Evolutionary conservation across 352 stramenopile genomes (phyloP).

Genomic region (Plasmopara muralis): DNA sequence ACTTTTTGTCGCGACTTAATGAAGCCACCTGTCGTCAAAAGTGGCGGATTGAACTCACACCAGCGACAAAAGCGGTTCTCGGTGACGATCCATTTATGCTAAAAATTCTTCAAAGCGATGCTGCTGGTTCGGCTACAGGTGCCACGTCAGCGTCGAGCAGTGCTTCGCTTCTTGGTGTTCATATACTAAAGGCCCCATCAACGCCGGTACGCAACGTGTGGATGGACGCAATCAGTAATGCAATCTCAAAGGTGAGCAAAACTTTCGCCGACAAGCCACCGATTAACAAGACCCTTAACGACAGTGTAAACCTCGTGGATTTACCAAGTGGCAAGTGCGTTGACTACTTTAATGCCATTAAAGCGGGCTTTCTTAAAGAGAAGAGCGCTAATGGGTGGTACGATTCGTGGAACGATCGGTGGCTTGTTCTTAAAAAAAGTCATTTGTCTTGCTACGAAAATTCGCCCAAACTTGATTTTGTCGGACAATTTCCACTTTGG

Average conservation of each 20-base stretch:
- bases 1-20: slow-evolving; percentile 49
- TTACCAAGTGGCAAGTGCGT: slow-evolving; percentile 51
- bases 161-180: slow-evolving; percentile 16
- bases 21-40: slow-evolving; percentile 67
- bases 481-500: slow-evolving; percentile 59
- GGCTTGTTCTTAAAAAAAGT: slow-evolving; percentile 74
- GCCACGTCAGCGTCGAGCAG: slow-evolving; percentile 21
- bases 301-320: slow-evolving; percentile 42
- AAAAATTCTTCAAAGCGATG: slow-evolving; percentile 50
- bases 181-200: slow-evolving; percentile 58
- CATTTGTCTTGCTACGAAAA: slow-evolving; percentile 77
- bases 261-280: slow-evolving; percentile 12
- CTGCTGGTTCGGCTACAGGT: slow-evolving; percentile 14
- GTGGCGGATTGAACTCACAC: slow-evolving; percentile 55
- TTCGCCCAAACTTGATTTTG: slow-evolving; percentile 66
- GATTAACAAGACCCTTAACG: slow-evolving; percentile 9
- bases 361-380: slow-evolving; percentile 63
- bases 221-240: slow-evolving; percentile 54
- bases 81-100: slow-evolving; percentile 80
- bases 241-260: slow-evolving; percentile 25
- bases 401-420: slow-evolving; percentile 74
- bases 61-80: slow-evolving; percentile 47
- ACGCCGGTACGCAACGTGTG: slow-evolving; percentile 64
- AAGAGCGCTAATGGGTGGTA: slow-evolving; percentile 75
- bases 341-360: slow-evolving; percentile 78